phyloP scores from a whole-genome alignment of 2,329 filamentous ascomycete genomes.

The Ceratocystiopsis brevicomis region DNA sequence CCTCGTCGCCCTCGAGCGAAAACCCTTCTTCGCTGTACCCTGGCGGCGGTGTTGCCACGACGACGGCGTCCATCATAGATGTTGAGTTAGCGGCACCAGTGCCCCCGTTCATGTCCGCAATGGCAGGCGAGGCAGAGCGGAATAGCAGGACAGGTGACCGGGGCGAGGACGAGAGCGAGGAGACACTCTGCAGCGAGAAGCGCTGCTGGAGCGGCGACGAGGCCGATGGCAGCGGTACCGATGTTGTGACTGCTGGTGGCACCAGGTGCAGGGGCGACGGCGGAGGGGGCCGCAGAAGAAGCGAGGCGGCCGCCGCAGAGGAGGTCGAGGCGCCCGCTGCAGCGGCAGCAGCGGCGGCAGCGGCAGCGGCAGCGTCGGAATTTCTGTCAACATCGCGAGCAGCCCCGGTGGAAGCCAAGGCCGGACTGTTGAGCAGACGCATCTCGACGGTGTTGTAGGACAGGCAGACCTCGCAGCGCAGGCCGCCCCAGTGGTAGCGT shows the following conservation, averaged over 20 bases:
- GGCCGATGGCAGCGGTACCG: background rate
- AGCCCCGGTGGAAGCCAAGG: background rate
- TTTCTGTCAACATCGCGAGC: conserved; percentile 3
- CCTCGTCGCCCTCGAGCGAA: conserved; percentile 22
- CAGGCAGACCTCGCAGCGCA: conserved; percentile 62
- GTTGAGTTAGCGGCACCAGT: too few relatives aligned
- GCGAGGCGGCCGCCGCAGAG: background rate
- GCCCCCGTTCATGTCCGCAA: background rate
- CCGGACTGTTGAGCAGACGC: conserved; percentile 32
- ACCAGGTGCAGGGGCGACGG: background rate
- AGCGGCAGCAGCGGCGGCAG: background rate
- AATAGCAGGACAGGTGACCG: conserved; percentile 16
- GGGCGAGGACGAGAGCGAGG: background rate
- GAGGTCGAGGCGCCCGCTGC: background rate
- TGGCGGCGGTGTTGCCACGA: conserved; percentile 6
- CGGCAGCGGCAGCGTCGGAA: conserved; percentile 3
- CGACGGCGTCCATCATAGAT: conserved; percentile 1
- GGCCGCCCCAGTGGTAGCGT: conserved; percentile 81
- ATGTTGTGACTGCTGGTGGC: background rate
- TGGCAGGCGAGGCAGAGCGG: conserved; percentile 20
- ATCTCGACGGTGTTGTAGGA: conserved; percentile 54
- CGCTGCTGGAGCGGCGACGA: too few relatives aligned
- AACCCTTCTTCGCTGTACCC: conserved; percentile 6
- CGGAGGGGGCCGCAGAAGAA: background rate
- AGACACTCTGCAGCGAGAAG: too few relatives aligned